Percentiles rank a stretch among this genome's conserved stretches.
These are phyloP conservation scores for Aspergillus sojae DNA, from an alignment of 2,329 filamentous ascomycete species.

Conservation along the genomic window DNA sequence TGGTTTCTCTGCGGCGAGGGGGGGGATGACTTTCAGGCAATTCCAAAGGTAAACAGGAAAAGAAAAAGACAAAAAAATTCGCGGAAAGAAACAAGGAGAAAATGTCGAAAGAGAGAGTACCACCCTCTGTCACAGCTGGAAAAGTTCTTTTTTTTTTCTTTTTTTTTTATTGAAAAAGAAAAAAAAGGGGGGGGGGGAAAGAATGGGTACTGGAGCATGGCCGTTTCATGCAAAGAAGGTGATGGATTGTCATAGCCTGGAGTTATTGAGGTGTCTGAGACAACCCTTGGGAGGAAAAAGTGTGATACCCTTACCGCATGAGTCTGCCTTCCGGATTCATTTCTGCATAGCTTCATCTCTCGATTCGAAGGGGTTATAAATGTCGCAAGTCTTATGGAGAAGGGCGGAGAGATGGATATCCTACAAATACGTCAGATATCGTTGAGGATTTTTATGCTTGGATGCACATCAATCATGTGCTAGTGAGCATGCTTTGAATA, in stretches of 20 bases:
- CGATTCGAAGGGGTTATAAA: conserved; percentile 31
- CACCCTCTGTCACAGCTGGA: conserved; percentile 29
- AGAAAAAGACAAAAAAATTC: conserved; percentile 14
- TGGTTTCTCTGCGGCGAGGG: conserved; percentile 23
- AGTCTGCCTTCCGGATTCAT: conserved; percentile 42
- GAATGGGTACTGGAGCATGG: conserved; percentile 31
- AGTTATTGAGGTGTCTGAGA: conserved; percentile 44
- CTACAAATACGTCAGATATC: conserved; percentile 33
- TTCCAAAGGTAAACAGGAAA: conserved; percentile 14
- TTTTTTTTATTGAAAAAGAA: background rate
- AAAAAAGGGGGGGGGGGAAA: no score
- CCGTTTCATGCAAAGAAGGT: conserved; percentile 31
- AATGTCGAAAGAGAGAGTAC: conserved; percentile 16
- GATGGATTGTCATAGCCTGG: conserved; percentile 38
- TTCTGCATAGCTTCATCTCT: conserved; percentile 42
- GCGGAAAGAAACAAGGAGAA: conserved; percentile 13
- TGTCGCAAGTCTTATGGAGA: conserved; percentile 29
- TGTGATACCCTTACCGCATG: conserved; percentile 47
- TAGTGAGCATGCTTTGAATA: conserved; percentile 29
- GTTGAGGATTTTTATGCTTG: conserved; percentile 31
- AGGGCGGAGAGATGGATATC: conserved; percentile 28
- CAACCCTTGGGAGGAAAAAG: conserved; percentile 42
- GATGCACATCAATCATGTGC: conserved; percentile 23
- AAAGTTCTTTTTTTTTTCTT: conserved; percentile 24
- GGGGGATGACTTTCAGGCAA: conserved; percentile 12